These are phyloP conservation scores for Flaveria floridana DNA, from an alignment of 140 eudicot species.

Conservation along the genomic window DNA sequence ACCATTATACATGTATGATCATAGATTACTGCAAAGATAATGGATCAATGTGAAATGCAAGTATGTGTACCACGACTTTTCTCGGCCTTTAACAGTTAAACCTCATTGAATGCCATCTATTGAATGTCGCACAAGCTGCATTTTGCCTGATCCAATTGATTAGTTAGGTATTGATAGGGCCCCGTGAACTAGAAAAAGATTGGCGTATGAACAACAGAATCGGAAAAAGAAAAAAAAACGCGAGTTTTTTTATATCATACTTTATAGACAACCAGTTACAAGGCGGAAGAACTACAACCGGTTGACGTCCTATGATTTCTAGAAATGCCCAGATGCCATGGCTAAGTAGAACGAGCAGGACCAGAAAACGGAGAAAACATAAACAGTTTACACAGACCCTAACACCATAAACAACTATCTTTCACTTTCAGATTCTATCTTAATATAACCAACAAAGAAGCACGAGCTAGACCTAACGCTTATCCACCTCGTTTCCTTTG, in stretches of 20 bases:
- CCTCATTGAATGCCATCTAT: no score
- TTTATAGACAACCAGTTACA: slow-evolving; percentile 30
- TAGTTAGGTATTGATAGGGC: background rate
- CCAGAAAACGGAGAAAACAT: slow-evolving; percentile 23
- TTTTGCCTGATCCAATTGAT: background rate
- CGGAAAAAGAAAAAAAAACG: slow-evolving; percentile 7
- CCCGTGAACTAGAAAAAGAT: background rate
- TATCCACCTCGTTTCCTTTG: slow-evolving; percentile 26
- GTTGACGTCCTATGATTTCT: slow-evolving; percentile 35
- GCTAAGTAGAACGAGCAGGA: slow-evolving; percentile 23
- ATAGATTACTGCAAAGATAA: slow-evolving; percentile 14
- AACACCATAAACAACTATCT: slow-evolving; percentile 38
- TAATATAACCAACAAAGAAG: slow-evolving; percentile 22
- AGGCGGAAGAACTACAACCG: slow-evolving; percentile 18
- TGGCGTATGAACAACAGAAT: background rate
- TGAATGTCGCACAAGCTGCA: background rate
- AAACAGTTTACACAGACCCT: slow-evolving; percentile 21
- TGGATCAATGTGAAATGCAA: slow-evolving; percentile 18
- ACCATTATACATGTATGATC: slow-evolving; percentile 3
- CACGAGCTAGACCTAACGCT: slow-evolving; percentile 23
- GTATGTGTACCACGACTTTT: background rate
- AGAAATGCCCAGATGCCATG: slow-evolving; percentile 21
- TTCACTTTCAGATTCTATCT: slow-evolving; percentile 24
- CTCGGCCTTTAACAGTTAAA: background rate
- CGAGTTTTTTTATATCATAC: slow-evolving; percentile 21